Base-by-base conservation (phyloP, 1,284 basidiomycete genomes). In the Xerocomus amazonicus region DNA sequence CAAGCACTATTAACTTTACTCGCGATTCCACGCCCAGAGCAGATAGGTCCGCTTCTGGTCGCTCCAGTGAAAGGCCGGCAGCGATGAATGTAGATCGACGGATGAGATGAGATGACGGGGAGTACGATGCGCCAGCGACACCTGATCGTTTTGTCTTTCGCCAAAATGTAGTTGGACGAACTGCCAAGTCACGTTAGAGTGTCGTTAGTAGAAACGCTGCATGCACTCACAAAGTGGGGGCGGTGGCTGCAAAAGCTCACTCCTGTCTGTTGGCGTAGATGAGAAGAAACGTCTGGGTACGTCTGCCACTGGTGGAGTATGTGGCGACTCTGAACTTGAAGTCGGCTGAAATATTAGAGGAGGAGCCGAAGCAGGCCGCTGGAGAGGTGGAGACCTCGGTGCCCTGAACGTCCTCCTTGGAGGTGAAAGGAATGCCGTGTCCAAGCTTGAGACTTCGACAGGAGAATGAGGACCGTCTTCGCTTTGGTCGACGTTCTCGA, bases 81-180 rank as follows among this genome's bases (percentile, higher is more conserved):
- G 84, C 85, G 53, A 87, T 76, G 57, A 84, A 87, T 1, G 84
- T 86, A 5, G 84, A 81, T 5, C 84, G 78, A 34, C 86, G 81
- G 37, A 88, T 75, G 50, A 84, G 76, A 60, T 85, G 80, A 0
- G 78, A 78, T 0, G 82, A 77, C 0, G 84, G 84, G 8, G 86
- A 85, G 59, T 84, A 87, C 0, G 79, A 80, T 7, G 82, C 76
- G 2, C 72, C 74, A 34, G 81, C 76, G 2, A 87, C 80, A 16
- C 83, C 84, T 17, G 83, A 85, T 10, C 80, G 77, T 36, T 69
- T 75, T 3, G 80, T 84, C 54, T 78, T 80, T 29, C 83, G 73
- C 85, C 84, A 87, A 63, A 87, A 87, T 0, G 85, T 83, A 3
- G 79, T 85, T 0, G 85, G 84, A 27, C 85, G 83, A 45, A 77